A percentile compares a stretch with the other conserved stretches of the same genome.
These are phyloP conservation scores for Backusella morwellensis DNA, from an alignment of 192 early-diverging fungal species.

Conservation along the genomic window DNA sequence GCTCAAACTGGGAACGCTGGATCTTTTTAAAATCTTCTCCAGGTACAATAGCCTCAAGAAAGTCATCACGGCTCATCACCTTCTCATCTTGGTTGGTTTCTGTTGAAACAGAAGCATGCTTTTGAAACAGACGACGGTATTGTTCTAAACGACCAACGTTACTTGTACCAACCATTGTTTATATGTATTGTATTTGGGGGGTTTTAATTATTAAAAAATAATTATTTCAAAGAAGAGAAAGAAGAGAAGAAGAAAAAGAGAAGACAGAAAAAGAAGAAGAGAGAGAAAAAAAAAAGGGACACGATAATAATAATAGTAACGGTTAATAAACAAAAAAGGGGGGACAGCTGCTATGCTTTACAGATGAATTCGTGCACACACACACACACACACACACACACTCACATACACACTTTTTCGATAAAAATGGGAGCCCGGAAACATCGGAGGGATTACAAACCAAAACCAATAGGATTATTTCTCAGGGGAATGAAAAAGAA, in stretches of 20 bases:
- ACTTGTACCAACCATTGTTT: background rate
- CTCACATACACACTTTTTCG: background rate
- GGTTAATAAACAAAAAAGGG: background rate
- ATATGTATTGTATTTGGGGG: background rate
- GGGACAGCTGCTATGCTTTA: background rate
- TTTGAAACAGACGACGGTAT: constrained; percentile 49
- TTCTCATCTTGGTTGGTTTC: constrained; percentile 44
- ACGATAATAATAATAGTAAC: background rate
- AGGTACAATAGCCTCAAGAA: constrained; percentile 53
- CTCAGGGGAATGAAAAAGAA: background rate
- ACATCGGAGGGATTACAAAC: constrained; percentile 1
- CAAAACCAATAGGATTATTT: constrained; percentile 2
- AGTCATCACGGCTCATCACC: constrained; percentile 61
- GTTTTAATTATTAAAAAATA: background rate
- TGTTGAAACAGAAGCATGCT: constrained; percentile 41
- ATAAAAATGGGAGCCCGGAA: background rate
- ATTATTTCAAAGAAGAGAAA: background rate
- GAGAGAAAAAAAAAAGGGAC: background rate
- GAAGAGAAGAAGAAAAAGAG: background rate
- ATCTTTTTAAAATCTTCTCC: constrained; percentile 57
- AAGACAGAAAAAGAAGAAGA: background rate
- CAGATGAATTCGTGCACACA: background rate
- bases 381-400: no score
- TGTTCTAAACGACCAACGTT: constrained; percentile 26
- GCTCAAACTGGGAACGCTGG: constrained; percentile 50